Conservation (phyloP, 2,329 filamentous ascomycete genomes). For the Phaeosphaeria sp. region DNA sequence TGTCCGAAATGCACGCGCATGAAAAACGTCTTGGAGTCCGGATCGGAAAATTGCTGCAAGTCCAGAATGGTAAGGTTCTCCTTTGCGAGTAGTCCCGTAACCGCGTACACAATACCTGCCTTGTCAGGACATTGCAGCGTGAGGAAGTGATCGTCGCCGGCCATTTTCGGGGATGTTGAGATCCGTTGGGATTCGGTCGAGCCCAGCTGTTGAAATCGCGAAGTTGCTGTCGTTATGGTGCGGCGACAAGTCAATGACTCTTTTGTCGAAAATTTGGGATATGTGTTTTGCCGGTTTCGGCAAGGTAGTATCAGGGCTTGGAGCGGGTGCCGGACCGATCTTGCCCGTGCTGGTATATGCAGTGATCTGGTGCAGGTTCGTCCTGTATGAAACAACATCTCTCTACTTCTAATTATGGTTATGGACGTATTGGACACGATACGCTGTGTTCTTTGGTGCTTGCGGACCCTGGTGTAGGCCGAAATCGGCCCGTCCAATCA, state of each 20-base stretch:
- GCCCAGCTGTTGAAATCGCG: constrained; percentile 26
- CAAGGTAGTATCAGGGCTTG: constrained; percentile 26
- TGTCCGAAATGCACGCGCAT: constrained; percentile 86
- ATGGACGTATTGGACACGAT: not conserved
- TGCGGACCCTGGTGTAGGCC: constrained; percentile 19
- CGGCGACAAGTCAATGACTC: constrained; percentile 28
- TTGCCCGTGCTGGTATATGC: constrained; percentile 21
- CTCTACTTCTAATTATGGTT: not conserved
- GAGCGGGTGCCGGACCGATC: constrained; percentile 26
- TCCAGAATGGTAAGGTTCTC: constrained; percentile 82
- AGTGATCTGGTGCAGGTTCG: constrained; percentile 24
- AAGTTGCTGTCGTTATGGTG: constrained; percentile 22
- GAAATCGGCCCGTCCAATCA: constrained; percentile 28
- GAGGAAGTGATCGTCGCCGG: constrained; percentile 55
- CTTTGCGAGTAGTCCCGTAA: constrained; percentile 76
- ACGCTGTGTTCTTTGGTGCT: constrained; percentile 14
- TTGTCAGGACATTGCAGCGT: constrained; percentile 85
- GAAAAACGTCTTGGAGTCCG: constrained; percentile 77
- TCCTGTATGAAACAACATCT: not conserved
- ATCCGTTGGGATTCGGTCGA: constrained; percentile 26
- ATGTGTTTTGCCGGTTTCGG: constrained; percentile 40
- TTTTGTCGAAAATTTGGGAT: constrained; percentile 36
- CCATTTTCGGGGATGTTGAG: constrained; percentile 37
- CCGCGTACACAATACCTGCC: constrained; percentile 83
- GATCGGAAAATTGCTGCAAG: constrained; percentile 83